Base-by-base conservation (phyloP, 2,329 filamentous ascomycete species). In the Pseudogymnoascus sp. region DNA sequence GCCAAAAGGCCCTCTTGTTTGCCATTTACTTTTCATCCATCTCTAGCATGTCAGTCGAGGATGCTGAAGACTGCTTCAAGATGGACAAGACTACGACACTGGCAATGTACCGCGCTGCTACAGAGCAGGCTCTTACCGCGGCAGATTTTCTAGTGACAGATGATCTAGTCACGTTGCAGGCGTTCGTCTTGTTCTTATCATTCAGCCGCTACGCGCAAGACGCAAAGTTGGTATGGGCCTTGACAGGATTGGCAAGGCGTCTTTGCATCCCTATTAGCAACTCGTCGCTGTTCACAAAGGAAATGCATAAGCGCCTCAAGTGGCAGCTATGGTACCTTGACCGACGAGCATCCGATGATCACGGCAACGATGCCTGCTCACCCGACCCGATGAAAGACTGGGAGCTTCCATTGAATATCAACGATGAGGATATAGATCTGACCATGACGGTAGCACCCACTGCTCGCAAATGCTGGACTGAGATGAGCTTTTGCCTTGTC, bases 141-240 rank as follows among this genome's bases (percentile, higher is more conserved):
- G 85, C 84, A 4, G 80, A 83, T 45, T 87, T 88, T 34, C 75
- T 89, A 29, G 81, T 80, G 31, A 80, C 81, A 0, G 83, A 84
- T 0, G 83, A 88, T 47, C 65, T 88, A 1, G 77, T 81, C 5
- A 79, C 86, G 0, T 73, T 88, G 1, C 86, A 89, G 70, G 85
- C 86, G 0, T 81, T 87, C 62, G 74, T 81, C 1, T 75, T 88
- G 0, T 87, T 85, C 65, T 76, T 88, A 5, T 72, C 77, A 1
- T 73, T 83, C 67, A 78, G 83, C 7, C 79, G 81, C 14, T 77
- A 78, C 10, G 77, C 81, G 42, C 81, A 83, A 42, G 79, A 80
- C 68, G 73, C 82, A 60, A 70, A 79, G 3, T 83, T 85, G 3
- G 79, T 84, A 4, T 89, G 86, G 84, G 84, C 85, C 40, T 76